Evolutionary conservation across 148 eudicot species (phyloP).

Genomic region (Spergularia marina): DNA sequence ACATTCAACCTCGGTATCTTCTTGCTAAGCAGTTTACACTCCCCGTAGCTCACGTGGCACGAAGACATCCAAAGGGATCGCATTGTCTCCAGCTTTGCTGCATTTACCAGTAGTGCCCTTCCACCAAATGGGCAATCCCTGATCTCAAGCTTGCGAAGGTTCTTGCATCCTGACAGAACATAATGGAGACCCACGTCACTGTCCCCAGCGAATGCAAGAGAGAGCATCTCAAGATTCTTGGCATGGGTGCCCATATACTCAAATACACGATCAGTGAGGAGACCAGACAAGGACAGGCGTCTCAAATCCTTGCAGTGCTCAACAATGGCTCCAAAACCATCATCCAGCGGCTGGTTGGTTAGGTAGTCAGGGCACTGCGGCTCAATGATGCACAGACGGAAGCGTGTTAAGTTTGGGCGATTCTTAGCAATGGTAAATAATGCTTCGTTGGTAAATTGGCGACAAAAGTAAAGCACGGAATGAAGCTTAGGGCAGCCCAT

Average conservation of each 20-base stretch:
- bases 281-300: slow-evolving; percentile 86
- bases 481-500: slow-evolving; percentile 86
- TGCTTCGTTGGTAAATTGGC: slow-evolving; percentile 87
- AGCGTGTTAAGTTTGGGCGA: slow-evolving; percentile 67
- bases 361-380: slow-evolving; percentile 71
- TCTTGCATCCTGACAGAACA: slow-evolving; percentile 78
- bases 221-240: slow-evolving; percentile 87
- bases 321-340: slow-evolving; percentile 86
- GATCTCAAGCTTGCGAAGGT: slow-evolving; percentile 72
- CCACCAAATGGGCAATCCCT: slow-evolving; percentile 95
- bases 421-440: slow-evolving; percentile 59
- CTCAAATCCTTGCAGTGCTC: slow-evolving; percentile 65
- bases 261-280: slow-evolving; percentile 75
- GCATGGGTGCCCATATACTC: slow-evolving; percentile 74
- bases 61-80: slow-evolving; percentile 99
- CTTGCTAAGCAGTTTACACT: slow-evolving; percentile 71
- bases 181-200: slow-evolving; percentile 76
- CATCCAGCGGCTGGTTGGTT: slow-evolving; percentile 71
- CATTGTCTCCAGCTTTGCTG: slow-evolving; percentile 90
- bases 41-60: slow-evolving; percentile 75
- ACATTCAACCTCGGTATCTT: slow-evolving; percentile 83
- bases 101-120: slow-evolving; percentile 67
- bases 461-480: slow-evolving; percentile 82
- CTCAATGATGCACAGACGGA: slow-evolving; percentile 83
- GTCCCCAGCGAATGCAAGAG: slow-evolving; percentile 85